Evolutionary conservation across 352 stramenopile genomes (phyloP), one percentile per base, ranked within the genome.

Genomic region (Phytopythium aichiense): DNA sequence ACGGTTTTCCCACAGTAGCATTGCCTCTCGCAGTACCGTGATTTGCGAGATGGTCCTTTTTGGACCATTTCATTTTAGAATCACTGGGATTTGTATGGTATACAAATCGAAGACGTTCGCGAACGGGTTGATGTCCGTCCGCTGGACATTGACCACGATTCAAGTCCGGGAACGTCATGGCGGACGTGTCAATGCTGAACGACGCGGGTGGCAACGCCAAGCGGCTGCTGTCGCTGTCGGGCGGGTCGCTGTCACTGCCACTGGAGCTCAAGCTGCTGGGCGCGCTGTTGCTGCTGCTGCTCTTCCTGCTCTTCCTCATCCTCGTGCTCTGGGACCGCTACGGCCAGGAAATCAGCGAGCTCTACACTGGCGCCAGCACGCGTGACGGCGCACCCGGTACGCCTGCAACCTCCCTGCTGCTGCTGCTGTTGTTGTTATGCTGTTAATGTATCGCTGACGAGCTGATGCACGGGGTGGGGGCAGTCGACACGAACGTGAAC

Each of bases 261-360:
- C 64, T 89, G 40, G 81, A 92, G 69, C 61, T 89, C 46, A 89
- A 91, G 65, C 70, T 92, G 52, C 70, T 94, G 35, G 73, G 71
- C n/a, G 81, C 50, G 23, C 64, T 94, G 22, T 46, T 88, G 40
- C 55, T 87, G 28, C 69, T 92, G 16, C 79, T 94, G 49, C 74
- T 94, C 43, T 92, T 94, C 54, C 69, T 94, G 49, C 63, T 92
- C 23, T 92, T 94, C 58, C 77, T 94, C 62, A 91, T 94, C 46
- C 64, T 72, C 38, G 74, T 92, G 52, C 71, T 91, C n/a, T 94
- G 85, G 85, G 85, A 94, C 52, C 78, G 81, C 53, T 94, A 88
- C 63, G 85, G 85, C 56, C 92, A 90, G 58, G 82, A 94, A 65
- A 90, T 94, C 50, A 74, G 81, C 31, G 81, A 88, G 65, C 76